Percentiles rank a stretch among this genome's conserved stretches.
Conservation (phyloP, 116 monocot genomes). For the Trichopus zeylanicus region DNA sequence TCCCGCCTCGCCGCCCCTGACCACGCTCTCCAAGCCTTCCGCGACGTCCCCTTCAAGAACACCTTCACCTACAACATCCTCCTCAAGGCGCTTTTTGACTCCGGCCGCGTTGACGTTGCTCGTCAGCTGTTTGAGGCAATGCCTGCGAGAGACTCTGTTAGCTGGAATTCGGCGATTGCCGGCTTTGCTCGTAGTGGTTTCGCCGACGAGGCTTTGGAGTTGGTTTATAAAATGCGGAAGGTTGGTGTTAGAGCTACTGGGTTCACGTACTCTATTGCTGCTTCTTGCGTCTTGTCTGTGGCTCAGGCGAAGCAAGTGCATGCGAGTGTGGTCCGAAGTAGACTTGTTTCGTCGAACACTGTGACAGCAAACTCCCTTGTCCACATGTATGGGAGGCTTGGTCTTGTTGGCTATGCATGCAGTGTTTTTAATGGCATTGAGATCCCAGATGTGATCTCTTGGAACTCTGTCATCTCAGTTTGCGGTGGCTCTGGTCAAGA, state of each 20-base stretch:
- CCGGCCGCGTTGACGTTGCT: constrained; percentile 28
- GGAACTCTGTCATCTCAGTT: constrained; percentile 68
- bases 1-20: constrained; percentile 22
- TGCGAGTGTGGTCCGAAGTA: constrained; percentile 28
- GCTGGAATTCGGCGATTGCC: constrained; percentile 67
- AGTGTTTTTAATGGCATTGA: constrained; percentile 41
- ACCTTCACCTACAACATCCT: constrained; percentile 55
- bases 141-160: constrained; percentile 53
- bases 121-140: constrained; percentile 56
- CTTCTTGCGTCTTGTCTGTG: constrained; percentile 19
- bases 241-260: constrained; percentile 29
- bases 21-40: constrained; percentile 22
- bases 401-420: constrained; percentile 32
- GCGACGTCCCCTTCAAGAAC: constrained; percentile 38
- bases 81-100: constrained; percentile 15
- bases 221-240: constrained; percentile 38
- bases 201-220: constrained; percentile 12
- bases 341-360: constrained; percentile 20
- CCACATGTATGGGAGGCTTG: constrained; percentile 60
- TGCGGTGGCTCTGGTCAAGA: constrained; percentile 18
- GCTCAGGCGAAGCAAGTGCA: constrained; percentile 58
- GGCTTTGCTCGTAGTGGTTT: constrained; percentile 23
- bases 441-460: constrained; percentile 53
- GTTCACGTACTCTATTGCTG: constrained; percentile 59
- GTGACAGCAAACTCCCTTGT: constrained; percentile 68